Base-by-base conservation (phyloP, 768 basidiomycete genomes). In the Lyophyllum semitale region DNA sequence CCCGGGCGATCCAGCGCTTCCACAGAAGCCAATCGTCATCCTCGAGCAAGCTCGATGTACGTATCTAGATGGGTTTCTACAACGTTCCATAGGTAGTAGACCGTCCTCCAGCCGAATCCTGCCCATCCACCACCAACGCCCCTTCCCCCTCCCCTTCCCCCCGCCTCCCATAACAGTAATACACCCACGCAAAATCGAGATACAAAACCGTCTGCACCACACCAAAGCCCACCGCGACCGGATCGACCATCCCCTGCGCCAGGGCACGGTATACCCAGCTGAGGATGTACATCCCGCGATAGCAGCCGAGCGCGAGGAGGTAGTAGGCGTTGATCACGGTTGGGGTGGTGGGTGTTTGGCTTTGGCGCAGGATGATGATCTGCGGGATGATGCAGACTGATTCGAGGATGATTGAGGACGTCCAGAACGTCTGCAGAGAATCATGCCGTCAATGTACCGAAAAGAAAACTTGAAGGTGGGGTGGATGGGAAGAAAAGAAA, bases 391-490 rank as follows among this genome's bases (percentile, higher is more conserved):
- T 25, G 23, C 37, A 37, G 17, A 50, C 22, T 4, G 48, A 37
- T 40, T 50, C 48, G 7, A 50, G 48, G 25, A 50, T 8, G 29
- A 50, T 50, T n/a, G 48, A 50, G 23, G 38, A 50, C 12, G 48
- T 38, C 48, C 48, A 50, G 22, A 40, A 40, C n/a, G 38, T 38
- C 25, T 50, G 37, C 4, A 35, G 13, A 35, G 8, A 35, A 35
- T 13, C 12, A 35, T 8, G 17, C 17, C 13, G 12, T 35, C 33
- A 35, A 13, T 9, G 17, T 9, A n/a, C n/a, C n/a, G n/a, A n/a
- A n/a, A n/a, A n/a, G n/a, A n/a, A n/a, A n/a, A n/a, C n/a, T n/a
- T n/a, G n/a, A n/a, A n/a, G n/a, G n/a, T n/a, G n/a, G n/a, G n/a
- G n/a, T n/a, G n/a, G 33, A 15, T 12, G 13, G 17, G 8, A 35